Evolutionary conservation across 2,329 filamentous ascomycete species (phyloP).

Genomic region (Chalara sp.): DNA sequence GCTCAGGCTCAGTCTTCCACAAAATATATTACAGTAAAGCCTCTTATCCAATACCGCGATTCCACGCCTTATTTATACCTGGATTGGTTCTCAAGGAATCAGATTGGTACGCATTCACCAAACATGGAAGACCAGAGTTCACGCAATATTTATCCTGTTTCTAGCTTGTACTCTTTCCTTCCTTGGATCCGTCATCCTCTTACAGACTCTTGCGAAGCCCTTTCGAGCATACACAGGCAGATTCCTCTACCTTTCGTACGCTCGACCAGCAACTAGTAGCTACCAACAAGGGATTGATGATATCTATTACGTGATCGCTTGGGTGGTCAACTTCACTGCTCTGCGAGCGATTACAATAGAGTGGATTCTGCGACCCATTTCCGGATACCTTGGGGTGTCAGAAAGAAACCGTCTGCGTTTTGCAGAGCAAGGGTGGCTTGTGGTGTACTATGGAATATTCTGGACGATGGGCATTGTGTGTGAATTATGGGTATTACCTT

Average conservation of each 20-base stretch:
- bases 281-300: constrained; percentile 76
- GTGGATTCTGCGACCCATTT: constrained; percentile 73
- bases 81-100: no score
- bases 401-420: constrained; percentile 73
- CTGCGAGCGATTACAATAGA: constrained; percentile 78
- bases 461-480: constrained; percentile 77
- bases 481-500: neutral
- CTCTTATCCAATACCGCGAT: no score
- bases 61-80: no score
- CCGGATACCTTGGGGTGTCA: constrained; percentile 60
- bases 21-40: no score
- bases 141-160: no score
- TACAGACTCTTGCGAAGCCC: neutral
- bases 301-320: constrained; percentile 64
- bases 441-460: constrained; percentile 73
- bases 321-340: constrained; percentile 75
- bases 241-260: constrained; percentile 80
- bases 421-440: constrained; percentile 85
- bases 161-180: no score
- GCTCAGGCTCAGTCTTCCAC: no score
- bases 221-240: constrained; percentile 33
- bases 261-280: constrained; percentile 55
- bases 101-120: no score
- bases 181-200: neutral
- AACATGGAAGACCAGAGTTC: no score